Evolutionary conservation across 352 stramenopile genomes (phyloP), one percentile per base, ranked within the genome.

Genomic region (Phytophthora aleatoria): DNA sequence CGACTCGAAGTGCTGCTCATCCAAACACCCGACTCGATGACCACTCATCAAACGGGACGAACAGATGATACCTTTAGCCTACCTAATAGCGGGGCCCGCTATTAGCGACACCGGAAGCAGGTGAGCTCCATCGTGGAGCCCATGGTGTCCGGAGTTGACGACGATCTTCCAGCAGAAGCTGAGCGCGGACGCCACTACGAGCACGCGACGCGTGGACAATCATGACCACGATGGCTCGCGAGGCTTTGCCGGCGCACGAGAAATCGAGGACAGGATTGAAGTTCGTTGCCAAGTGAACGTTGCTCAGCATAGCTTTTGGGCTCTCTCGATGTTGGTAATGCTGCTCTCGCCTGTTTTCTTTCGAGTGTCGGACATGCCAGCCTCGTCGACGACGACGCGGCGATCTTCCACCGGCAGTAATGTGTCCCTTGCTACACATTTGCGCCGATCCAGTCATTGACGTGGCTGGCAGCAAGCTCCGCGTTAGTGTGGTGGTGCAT

Each of bases 21-120:
- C 61, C 49, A 64, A 65, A 31, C 53, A 10, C 5, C 11, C 10
- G 33, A 27, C 3, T 13, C 33, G 62, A 70, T 56, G 62, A 65
- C 26, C 51, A 53, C 52, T 52, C 41, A 50, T 51, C 53, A 61
- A 50, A 48, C 2, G 0, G 27, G 27, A 31, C 24, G 20, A 49
- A 39, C 45, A 41, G 26, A 53, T 39, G 47, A 28, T 35, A 30
- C 45, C 27, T 51, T 27, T 20, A 20, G 20, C 20, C 20, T 20
- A 20, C 20, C 20, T 20, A 20, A 20, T 20, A 20, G 20, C 20
- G 20, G 20, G 20, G 20, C 20, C 20, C 20, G 20, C 20, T 20
- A 20, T 20, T 20, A 33, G 6, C 13, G 20, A 11, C 43, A 24
- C 45, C 39, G 47, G 47, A 53, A 53, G 35, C 35, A 41, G 20